A percentile compares a stretch with the other conserved stretches of the same genome.
Conservation (phyloP, 2,329 filamentous ascomycete genomes). For the Ophiostoma himal-ulmi region DNA sequence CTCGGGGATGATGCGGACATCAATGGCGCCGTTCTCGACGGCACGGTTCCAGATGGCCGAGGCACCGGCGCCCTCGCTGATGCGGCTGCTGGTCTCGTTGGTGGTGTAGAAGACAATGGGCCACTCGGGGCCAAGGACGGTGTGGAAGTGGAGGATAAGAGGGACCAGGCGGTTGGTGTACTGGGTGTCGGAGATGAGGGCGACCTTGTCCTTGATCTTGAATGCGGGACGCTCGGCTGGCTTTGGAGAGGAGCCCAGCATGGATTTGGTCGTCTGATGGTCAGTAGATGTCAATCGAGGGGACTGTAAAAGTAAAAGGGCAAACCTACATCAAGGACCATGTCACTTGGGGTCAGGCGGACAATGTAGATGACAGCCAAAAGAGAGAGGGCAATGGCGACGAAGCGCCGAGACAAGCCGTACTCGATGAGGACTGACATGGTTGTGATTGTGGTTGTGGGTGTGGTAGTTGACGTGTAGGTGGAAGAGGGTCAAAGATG, state of each 20-base stretch:
- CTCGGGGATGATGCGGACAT: slow-evolving; percentile 37
- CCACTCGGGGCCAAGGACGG: slow-evolving; percentile 39
- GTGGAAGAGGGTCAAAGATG: neutral
- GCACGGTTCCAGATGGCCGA: slow-evolving; percentile 36
- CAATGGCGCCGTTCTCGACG: slow-evolving; percentile 33
- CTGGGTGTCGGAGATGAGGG: slow-evolving; percentile 35
- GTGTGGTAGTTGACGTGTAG: neutral
- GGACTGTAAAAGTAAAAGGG: neutral
- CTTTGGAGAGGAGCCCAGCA: slow-evolving; percentile 7
- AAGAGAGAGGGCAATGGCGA: slow-evolving; percentile 20
- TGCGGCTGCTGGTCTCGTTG: slow-evolving; percentile 24
- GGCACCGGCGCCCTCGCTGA: slow-evolving; percentile 22
- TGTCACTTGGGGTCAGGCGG: slow-evolving; percentile 22
- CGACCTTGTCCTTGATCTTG: slow-evolving; percentile 26
- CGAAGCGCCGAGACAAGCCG: slow-evolving; percentile 24
- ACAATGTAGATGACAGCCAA: slow-evolving; percentile 25
- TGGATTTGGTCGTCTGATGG: slow-evolving; percentile 1
- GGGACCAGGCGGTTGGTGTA: slow-evolving; percentile 40
- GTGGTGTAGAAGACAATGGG: slow-evolving; percentile 41
- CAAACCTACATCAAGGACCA: slow-evolving; percentile 13
- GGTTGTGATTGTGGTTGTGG: neutral
- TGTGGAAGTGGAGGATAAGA: slow-evolving; percentile 32
- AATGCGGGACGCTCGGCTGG: slow-evolving; percentile 1
- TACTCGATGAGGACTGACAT: slow-evolving; percentile 22
- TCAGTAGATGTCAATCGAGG: neutral